A percentile compares a stretch with the other conserved stretches of the same genome.
These are phyloP conservation scores for Pleurotus tuoliensis DNA, from an alignment of 768 basidiomycete species.

Conservation along the genomic window DNA sequence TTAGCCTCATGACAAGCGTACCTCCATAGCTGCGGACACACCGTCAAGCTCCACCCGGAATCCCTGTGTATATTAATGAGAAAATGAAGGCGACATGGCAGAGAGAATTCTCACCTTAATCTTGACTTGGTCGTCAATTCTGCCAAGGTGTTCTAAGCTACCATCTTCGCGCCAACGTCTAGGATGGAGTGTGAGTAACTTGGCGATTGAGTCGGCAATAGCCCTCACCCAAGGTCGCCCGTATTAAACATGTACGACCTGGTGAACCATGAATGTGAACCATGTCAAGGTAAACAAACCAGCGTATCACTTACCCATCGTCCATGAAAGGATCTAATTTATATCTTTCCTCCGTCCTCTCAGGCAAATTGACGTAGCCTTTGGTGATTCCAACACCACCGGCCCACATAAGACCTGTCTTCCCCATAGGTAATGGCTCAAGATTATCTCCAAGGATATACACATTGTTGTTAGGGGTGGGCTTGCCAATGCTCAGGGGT, in stretches of 20 bases:
- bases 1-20: conserved; percentile 15
- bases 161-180: conserved; percentile 51
- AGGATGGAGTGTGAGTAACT: conserved; percentile 1
- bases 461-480: conserved; percentile 49
- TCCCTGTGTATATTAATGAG: conserved; percentile 29
- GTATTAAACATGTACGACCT: conserved; percentile 60
- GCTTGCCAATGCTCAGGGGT: conserved; percentile 44
- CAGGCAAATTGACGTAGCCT: conserved; percentile 53
- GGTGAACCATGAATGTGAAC: not conserved
- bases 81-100: not conserved
- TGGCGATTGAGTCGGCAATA: not conserved
- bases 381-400: conserved; percentile 54
- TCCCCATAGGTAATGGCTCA: conserved; percentile 30
- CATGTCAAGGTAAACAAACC: conserved; percentile 1
- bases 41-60: conserved; percentile 66
- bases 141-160: conserved; percentile 52
- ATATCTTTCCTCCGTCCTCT: conserved; percentile 51
- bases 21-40: conserved; percentile 58
- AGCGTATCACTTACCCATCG: conserved; percentile 34
- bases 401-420: conserved; percentile 53
- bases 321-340: conserved; percentile 44
- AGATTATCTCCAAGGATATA: conserved; percentile 37
- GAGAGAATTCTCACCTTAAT: conserved; percentile 38
- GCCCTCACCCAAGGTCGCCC: conserved; percentile 48
- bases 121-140: conserved; percentile 63